Percentiles rank a stretch among this genome's conserved stretches.
These are phyloP conservation scores for Candida freyschussii DNA, from an alignment of 1,139 yeast genomes.

Conservation along the genomic window DNA sequence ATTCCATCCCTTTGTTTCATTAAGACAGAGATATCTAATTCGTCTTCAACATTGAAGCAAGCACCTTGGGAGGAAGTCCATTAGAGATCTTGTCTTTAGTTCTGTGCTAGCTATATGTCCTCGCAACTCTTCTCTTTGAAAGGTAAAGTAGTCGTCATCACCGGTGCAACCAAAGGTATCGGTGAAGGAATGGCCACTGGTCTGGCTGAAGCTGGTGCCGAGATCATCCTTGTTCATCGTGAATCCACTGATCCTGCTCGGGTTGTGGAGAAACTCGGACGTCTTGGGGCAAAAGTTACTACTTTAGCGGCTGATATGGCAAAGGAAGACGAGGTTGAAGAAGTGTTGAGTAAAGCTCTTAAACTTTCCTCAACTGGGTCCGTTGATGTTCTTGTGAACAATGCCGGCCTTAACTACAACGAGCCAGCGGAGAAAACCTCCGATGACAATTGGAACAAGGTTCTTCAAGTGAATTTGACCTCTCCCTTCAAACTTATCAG, in stretches of 20 bases:
- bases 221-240: constrained; percentile 30
- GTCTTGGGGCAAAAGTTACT: constrained; percentile 21
- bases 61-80: no score
- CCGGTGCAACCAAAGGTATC: constrained; percentile 43
- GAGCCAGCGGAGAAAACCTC: constrained; percentile 35
- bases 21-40: no score
- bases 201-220: constrained; percentile 38
- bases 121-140: constrained; percentile 31
- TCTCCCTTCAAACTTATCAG: constrained; percentile 43
- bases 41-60: no score
- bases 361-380: constrained; percentile 31
- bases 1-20: no score
- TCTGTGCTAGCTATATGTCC: no score
- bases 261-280: constrained; percentile 19
- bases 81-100: no score
- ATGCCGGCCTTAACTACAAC: constrained; percentile 46
- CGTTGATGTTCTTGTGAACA: constrained; percentile 48
- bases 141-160: constrained; percentile 36
- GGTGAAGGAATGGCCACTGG: constrained; percentile 41
- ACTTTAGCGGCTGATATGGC: constrained; percentile 27
- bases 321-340: constrained; percentile 27
- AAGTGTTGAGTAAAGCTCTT: constrained; percentile 30
- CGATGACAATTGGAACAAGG: constrained; percentile 40
- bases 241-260: constrained; percentile 25
- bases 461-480: constrained; percentile 45